phyloP scores from a whole-genome alignment of 2,329 filamentous ascomycete species.

The Colletotrichum sp. region DNA sequence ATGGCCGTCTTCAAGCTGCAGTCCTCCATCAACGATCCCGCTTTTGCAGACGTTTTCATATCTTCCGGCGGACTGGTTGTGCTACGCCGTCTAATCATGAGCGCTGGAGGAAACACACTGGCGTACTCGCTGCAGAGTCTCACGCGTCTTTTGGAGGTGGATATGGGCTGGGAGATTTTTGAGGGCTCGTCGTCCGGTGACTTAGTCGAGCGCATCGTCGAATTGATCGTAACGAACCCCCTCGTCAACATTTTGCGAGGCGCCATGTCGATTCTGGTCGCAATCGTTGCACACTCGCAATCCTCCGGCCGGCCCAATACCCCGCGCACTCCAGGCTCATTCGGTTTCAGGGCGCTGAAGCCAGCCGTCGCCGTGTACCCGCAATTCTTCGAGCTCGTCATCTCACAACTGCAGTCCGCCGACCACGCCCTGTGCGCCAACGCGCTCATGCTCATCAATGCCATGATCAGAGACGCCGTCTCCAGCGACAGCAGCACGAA shows the following conservation, averaged over 20 bases:
- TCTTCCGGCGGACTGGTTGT: constrained; percentile 84
- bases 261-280: constrained; percentile 95
- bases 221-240: constrained; percentile 92
- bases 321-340: constrained; percentile 60
- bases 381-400: constrained; percentile 92
- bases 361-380: constrained; percentile 91
- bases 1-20: constrained; percentile 99
- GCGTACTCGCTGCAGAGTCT: constrained; percentile 94
- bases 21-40: constrained; percentile 91
- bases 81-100: constrained; percentile 82
- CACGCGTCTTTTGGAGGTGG: constrained; percentile 86
- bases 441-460: constrained; percentile 93
- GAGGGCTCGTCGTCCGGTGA: constrained; percentile 67
- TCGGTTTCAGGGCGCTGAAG: constrained; percentile 90
- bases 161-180: constrained; percentile 96
- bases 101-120: constrained; percentile 88
- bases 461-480: constrained; percentile 90
- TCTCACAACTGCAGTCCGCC: constrained; percentile 88
- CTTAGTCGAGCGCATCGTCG: constrained; percentile 79
- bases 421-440: constrained; percentile 97
- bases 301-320: constrained; percentile 45
- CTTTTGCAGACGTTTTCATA: constrained; percentile 96
- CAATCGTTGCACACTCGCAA: constrained; percentile 87
- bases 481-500: constrained; percentile 65
- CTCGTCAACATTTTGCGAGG: constrained; percentile 96